Evolutionary conservation across 2,329 filamentous ascomycete species (phyloP).

Genomic region (Aspergillus quadricinctus): DNA sequence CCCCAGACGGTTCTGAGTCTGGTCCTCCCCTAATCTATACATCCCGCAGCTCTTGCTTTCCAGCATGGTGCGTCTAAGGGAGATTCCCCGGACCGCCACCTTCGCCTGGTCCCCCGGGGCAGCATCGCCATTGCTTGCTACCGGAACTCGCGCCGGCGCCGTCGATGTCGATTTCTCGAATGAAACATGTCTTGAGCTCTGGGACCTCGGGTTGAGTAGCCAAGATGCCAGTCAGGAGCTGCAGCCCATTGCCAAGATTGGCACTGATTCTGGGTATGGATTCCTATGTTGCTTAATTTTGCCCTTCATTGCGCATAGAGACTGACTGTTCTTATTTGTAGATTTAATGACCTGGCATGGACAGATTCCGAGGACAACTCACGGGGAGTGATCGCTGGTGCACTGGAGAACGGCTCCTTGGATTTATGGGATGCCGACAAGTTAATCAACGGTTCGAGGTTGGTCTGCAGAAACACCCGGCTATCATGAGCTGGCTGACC

Average conservation of each 20-base stretch:
- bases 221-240: slow-evolving; percentile 73
- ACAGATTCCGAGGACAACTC: slow-evolving; percentile 74
- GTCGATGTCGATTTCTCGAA: slow-evolving; percentile 97
- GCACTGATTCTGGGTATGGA: slow-evolving; percentile 79
- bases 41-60: slow-evolving; percentile 17
- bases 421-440: slow-evolving; percentile 89
- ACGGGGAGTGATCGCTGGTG: slow-evolving; percentile 87
- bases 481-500: slow-evolving; percentile 14
- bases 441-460: slow-evolving; percentile 52
- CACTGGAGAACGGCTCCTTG: slow-evolving; percentile 87
- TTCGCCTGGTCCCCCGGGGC: slow-evolving; percentile 93
- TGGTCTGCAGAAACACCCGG: slow-evolving; percentile 14
- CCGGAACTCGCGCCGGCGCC: slow-evolving; percentile 89
- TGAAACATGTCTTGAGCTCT: slow-evolving; percentile 92
- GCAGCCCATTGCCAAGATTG: slow-evolving; percentile 76
- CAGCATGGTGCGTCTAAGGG: slow-evolving; percentile 89
- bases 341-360: slow-evolving; percentile 98
- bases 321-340: slow-evolving; percentile 37
- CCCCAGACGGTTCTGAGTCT: slow-evolving; percentile 10
- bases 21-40: slow-evolving; percentile 19
- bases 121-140: slow-evolving; percentile 76
- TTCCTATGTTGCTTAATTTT: neutral
- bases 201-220: slow-evolving; percentile 84
- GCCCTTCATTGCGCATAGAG: slow-evolving; percentile 13
- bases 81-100: slow-evolving; percentile 92